Conservation (phyloP, 1,139 yeast genomes). For the Sugiyamaella pinicola region DNA sequence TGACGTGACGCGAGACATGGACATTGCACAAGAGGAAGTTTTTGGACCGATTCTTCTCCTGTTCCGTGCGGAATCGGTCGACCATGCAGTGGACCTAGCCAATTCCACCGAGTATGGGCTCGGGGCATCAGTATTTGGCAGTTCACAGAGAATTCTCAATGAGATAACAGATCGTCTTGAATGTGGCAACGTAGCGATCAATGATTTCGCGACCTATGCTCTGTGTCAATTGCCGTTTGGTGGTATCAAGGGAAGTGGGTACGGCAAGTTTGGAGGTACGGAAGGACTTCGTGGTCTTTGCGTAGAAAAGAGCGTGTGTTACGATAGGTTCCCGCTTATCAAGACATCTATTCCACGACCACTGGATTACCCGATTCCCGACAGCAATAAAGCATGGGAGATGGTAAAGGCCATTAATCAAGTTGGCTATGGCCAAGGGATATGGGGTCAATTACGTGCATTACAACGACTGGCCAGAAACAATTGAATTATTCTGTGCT, state of each 20-base stretch:
- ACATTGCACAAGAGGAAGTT: slow-evolving; percentile 83
- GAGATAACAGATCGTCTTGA: slow-evolving; percentile 63
- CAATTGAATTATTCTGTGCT: neutral
- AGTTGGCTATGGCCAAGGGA: slow-evolving; percentile 76
- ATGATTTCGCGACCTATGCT: slow-evolving; percentile 94
- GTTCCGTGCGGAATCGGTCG: slow-evolving; percentile 65
- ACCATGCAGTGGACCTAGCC: slow-evolving; percentile 75
- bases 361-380: slow-evolving; percentile 85
- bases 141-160: slow-evolving; percentile 55
- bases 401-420: slow-evolving; percentile 79
- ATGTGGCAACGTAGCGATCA: slow-evolving; percentile 92
- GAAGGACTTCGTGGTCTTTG: slow-evolving; percentile 93
- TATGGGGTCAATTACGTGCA: slow-evolving; percentile 67
- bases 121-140: slow-evolving; percentile 87
- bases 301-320: slow-evolving; percentile 79
- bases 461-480: slow-evolving; percentile 50
- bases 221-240: slow-evolving; percentile 97
- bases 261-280: slow-evolving; percentile 95
- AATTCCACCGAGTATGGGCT: slow-evolving; percentile 88
- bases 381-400: slow-evolving; percentile 82
- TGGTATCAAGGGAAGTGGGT: slow-evolving; percentile 89
- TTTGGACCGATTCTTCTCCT: slow-evolving; percentile 88
- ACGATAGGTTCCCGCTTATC: slow-evolving; percentile 75
- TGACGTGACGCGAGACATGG: slow-evolving; percentile 78
- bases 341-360: slow-evolving; percentile 82